phyloP scores from a whole-genome alignment of 2,329 filamentous ascomycete genomes.

The Alternaria sp. region DNA sequence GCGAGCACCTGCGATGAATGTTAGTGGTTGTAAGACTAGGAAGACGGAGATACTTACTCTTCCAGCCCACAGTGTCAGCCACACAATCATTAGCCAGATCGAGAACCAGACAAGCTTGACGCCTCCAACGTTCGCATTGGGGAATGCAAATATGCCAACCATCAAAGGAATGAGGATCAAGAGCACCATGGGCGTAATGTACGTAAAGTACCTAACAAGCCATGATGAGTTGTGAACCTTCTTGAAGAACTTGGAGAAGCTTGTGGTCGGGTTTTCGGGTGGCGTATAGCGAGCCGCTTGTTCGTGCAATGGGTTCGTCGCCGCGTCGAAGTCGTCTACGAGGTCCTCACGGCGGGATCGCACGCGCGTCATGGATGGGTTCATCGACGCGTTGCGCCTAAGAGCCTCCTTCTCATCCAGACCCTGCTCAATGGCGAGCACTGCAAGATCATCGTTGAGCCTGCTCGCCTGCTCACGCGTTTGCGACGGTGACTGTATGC shows the following conservation, averaged over 20 bases:
- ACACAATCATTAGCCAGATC: slow-evolving; percentile 93
- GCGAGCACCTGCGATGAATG: slow-evolving; percentile 59
- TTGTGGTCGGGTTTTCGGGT: slow-evolving; percentile 66
- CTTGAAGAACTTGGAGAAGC: slow-evolving; percentile 69
- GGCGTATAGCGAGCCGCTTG: slow-evolving; percentile 69
- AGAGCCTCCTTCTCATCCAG: slow-evolving; percentile 55
- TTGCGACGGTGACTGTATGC: slow-evolving; percentile 59
- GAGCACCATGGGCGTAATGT: slow-evolving; percentile 69
- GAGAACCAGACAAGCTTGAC: slow-evolving; percentile 88
- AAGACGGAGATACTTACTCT: slow-evolving; percentile 49
- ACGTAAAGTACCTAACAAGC: slow-evolving; percentile 72
- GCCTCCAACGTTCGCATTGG: slow-evolving; percentile 70
- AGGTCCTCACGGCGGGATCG: slow-evolving; percentile 62
- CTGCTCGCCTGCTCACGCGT: slow-evolving; percentile 65
- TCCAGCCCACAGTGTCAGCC: slow-evolving; percentile 87
- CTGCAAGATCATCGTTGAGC: slow-evolving; percentile 69
- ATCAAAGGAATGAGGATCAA: slow-evolving; percentile 72
- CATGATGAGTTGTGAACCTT: slow-evolving; percentile 69
- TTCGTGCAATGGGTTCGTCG: slow-evolving; percentile 73
- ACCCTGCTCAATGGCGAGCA: slow-evolving; percentile 69
- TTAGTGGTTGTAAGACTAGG: slow-evolving; percentile 7
- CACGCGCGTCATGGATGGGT: slow-evolving; percentile 57
- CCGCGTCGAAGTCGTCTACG: slow-evolving; percentile 70
- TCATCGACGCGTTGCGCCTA: slow-evolving; percentile 42
- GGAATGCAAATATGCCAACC: slow-evolving; percentile 66